Evolutionary conservation across 805 yeast genomes (phyloP).

Genomic region (Cyberlindnera nakhonratchasimensis): DNA sequence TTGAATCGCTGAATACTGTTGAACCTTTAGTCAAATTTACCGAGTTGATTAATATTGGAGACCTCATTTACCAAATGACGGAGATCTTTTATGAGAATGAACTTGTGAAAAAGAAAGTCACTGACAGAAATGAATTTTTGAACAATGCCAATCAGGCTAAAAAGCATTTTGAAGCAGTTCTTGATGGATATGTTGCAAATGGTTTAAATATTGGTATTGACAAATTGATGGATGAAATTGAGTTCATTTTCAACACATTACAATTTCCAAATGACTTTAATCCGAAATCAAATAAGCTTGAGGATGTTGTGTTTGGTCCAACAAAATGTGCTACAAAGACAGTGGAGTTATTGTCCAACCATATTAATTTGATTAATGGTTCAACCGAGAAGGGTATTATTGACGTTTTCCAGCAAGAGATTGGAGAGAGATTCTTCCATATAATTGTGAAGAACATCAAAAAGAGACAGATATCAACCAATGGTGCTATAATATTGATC

Average conservation of each 20-base stretch:
- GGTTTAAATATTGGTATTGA: slow-evolving; percentile 93
- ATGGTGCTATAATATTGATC: slow-evolving; percentile 80
- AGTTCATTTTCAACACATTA: slow-evolving; percentile 50
- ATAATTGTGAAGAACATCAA: slow-evolving; percentile 75
- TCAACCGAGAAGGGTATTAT: slow-evolving; percentile 84
- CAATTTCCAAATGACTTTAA: slow-evolving; percentile 63
- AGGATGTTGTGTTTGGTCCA: slow-evolving; percentile 37
- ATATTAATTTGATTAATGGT: slow-evolving; percentile 69
- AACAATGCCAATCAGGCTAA: slow-evolving; percentile 76
- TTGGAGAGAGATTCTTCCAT: slow-evolving; percentile 81
- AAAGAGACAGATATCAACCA: slow-evolving; percentile 64
- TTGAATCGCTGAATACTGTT: slow-evolving; percentile 38
- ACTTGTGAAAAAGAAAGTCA: slow-evolving; percentile 49
- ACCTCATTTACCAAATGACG: slow-evolving; percentile 86
- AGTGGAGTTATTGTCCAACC: slow-evolving; percentile 60
- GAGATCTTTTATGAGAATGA: slow-evolving; percentile 90
- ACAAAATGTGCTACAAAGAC: slow-evolving; percentile 65
- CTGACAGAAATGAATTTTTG: slow-evolving; percentile 74
- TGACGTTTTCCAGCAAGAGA: slow-evolving; percentile 92
- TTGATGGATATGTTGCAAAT: slow-evolving; percentile 88
- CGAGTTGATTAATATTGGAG: slow-evolving; percentile 90
- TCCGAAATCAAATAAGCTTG: slow-evolving; percentile 33
- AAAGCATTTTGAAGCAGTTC: slow-evolving; percentile 71
- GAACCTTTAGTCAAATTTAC: slow-evolving; percentile 86
- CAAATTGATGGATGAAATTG: slow-evolving; percentile 79